phyloP scores from a whole-genome alignment of 2,329 filamentous ascomycete species.

The Colletotrichum tropicicola region DNA sequence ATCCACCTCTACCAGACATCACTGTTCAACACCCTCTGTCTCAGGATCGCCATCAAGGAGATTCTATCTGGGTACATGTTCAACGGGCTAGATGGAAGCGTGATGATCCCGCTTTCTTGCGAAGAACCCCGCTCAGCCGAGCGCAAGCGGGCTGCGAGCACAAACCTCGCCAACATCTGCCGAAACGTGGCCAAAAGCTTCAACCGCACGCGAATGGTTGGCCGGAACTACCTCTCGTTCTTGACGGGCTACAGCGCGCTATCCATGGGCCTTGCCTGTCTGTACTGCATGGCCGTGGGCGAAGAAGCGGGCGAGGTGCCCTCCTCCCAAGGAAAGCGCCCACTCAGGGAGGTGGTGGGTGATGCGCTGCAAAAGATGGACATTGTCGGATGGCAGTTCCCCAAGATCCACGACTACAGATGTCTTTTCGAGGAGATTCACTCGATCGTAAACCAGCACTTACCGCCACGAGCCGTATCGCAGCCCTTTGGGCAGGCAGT shows the following conservation, averaged over 20 bases:
- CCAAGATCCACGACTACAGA: slow-evolving; percentile 10
- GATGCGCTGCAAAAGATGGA: slow-evolving; percentile 12
- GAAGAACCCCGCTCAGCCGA: too few relatives aligned
- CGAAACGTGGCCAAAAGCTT: slow-evolving; percentile 13
- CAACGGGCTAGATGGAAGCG: background rate
- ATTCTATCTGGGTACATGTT: background rate
- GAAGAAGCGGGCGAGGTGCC: background rate
- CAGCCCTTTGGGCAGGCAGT: background rate
- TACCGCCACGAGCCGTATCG: too few relatives aligned
- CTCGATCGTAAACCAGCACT: background rate
- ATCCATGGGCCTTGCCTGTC: background rate
- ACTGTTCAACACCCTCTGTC: slow-evolving; percentile 9
- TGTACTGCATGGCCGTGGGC: background rate
- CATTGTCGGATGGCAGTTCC: slow-evolving; percentile 20
- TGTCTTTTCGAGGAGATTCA: background rate
- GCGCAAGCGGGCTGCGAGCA: background rate
- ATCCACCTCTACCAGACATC: slow-evolving; percentile 14
- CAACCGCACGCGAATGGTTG: slow-evolving; percentile 9
- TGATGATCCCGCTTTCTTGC: too few relatives aligned
- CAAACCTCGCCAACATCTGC: slow-evolving; percentile 1
- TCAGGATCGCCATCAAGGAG: slow-evolving; percentile 7
- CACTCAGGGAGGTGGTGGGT: background rate
- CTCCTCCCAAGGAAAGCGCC: background rate
- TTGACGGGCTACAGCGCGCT: slow-evolving; percentile 1
- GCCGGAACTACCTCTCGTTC: slow-evolving; percentile 3